Evolutionary conservation across 306 rosid species (phyloP).

Genomic region (Rosa multiflora): DNA sequence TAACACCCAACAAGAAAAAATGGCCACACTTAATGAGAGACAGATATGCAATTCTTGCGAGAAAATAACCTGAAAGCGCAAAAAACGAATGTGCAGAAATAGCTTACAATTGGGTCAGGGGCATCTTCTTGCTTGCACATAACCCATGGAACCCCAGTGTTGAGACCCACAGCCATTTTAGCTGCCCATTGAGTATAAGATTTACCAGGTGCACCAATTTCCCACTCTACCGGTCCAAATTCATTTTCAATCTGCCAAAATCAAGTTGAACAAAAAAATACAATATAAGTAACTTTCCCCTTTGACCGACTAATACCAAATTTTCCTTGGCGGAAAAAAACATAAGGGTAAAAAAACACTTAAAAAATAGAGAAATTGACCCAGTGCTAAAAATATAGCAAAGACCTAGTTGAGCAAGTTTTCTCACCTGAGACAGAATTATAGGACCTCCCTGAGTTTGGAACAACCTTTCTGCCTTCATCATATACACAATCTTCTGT

Average conservation of each 20-base stretch:
- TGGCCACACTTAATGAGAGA: constrained; percentile 22
- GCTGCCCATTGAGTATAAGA: constrained; percentile 88
- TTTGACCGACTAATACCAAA: background rate
- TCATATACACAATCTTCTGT: constrained; percentile 66
- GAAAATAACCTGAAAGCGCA: constrained; percentile 20
- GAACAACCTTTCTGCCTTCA: constrained; percentile 83
- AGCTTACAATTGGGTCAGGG: constrained; percentile 85
- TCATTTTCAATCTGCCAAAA: constrained; percentile 83
- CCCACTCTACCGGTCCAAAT: constrained; percentile 90
- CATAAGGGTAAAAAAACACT: background rate
- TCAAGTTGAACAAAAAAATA: background rate
- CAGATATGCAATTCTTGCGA: constrained; percentile 12
- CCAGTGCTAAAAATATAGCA: constrained; percentile 21
- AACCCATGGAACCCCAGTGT: constrained; percentile 94
- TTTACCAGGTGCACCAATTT: constrained; percentile 85
- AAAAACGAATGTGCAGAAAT: background rate
- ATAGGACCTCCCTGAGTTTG: constrained; percentile 95
- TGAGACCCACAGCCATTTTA: constrained; percentile 83
- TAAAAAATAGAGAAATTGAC: background rate
- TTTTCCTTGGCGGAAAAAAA: constrained; percentile 1
- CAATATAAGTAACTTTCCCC: constrained; percentile 7
- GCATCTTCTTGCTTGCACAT: constrained; percentile 99
- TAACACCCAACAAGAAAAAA: constrained; percentile 43
- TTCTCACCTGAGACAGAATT: constrained; percentile 74
- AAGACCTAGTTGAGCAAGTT: background rate